Conservation (phyloP, 2,329 filamentous ascomycete species). For the Cercospora sesami region DNA sequence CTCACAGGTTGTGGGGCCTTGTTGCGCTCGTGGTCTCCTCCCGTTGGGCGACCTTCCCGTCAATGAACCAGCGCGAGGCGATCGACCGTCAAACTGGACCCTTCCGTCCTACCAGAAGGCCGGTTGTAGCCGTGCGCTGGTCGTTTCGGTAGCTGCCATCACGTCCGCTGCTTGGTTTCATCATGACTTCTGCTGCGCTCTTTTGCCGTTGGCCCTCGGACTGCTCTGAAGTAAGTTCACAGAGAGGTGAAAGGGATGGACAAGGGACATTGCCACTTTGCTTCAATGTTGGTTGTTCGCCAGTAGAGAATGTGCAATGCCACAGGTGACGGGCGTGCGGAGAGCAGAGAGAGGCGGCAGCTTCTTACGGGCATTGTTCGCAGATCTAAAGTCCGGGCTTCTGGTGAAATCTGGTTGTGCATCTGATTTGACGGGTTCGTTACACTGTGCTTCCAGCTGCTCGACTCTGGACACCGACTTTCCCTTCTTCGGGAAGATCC, state of each 20-base stretch:
- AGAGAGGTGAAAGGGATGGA: not conserved
- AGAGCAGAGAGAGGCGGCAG: no score
- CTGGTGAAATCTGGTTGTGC: constrained; percentile 8
- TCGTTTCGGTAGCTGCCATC: not conserved
- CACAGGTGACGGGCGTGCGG: constrained; percentile 14
- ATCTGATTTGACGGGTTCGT: constrained; percentile 18
- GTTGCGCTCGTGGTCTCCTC: constrained; percentile 5
- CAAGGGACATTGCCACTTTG: not conserved
- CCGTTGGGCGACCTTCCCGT: constrained; percentile 10
- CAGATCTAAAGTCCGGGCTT: constrained; percentile 8
- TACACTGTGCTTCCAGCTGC: constrained; percentile 10
- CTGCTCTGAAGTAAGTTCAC: not conserved
- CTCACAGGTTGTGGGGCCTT: not conserved
- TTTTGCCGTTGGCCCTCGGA: not conserved
- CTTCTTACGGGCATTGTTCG: not conserved
- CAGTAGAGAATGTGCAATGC: not conserved
- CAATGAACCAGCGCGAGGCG: constrained; percentile 16
- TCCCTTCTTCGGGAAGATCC: constrained; percentile 18
- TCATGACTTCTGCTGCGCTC: constrained; percentile 12
- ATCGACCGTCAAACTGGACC: constrained; percentile 14
- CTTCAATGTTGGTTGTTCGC: not conserved
- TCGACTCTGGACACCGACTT: constrained; percentile 15
- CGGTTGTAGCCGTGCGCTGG: constrained; percentile 12
- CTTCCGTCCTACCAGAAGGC: constrained; percentile 10
- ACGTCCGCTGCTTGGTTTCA: constrained; percentile 10